These are phyloP conservation scores for Stentor coeruleus DNA, from an alignment of 73 alveolate species.

Conservation along the genomic window DNA sequence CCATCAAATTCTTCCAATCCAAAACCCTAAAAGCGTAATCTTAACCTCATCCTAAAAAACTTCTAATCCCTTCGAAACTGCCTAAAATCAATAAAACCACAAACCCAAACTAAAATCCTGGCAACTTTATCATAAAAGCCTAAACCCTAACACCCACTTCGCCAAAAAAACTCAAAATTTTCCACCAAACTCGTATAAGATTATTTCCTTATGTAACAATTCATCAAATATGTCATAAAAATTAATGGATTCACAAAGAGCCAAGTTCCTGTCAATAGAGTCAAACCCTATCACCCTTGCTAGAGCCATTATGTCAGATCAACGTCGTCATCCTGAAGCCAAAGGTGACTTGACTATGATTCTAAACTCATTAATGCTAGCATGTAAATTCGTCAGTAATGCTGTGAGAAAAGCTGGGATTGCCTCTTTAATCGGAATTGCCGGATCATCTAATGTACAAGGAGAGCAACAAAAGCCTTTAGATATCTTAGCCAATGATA, in stretches of 20 bases:
- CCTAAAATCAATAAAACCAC: no score
- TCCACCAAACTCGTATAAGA: no score
- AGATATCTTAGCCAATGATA: conserved; percentile 39
- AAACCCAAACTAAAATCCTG: no score
- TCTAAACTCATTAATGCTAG: conserved; percentile 34
- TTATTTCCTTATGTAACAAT: no score
- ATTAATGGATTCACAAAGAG: background rate
- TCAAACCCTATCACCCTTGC: conserved; percentile 26
- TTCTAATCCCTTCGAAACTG: no score
- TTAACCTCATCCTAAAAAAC: no score
- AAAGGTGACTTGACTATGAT: conserved; percentile 34
- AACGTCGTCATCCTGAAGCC: conserved; percentile 32
- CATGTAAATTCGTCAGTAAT: conserved; percentile 43
- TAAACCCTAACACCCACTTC: no score
- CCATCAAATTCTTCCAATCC: no score
- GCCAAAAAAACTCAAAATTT: no score
- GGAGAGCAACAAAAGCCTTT: conserved; percentile 50
- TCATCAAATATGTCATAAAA: no score
- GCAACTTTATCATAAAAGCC: no score
- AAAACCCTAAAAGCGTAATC: no score
- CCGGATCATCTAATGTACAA: conserved; percentile 51
- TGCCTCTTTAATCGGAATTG: conserved; percentile 57
- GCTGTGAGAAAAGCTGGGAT: conserved; percentile 47
- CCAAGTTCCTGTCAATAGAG: conserved; percentile 5
- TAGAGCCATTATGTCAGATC: conserved; percentile 14